Evolutionary conservation across 129 eudicot genomes (phyloP).

Genomic region (Tagetes patula): DNA sequence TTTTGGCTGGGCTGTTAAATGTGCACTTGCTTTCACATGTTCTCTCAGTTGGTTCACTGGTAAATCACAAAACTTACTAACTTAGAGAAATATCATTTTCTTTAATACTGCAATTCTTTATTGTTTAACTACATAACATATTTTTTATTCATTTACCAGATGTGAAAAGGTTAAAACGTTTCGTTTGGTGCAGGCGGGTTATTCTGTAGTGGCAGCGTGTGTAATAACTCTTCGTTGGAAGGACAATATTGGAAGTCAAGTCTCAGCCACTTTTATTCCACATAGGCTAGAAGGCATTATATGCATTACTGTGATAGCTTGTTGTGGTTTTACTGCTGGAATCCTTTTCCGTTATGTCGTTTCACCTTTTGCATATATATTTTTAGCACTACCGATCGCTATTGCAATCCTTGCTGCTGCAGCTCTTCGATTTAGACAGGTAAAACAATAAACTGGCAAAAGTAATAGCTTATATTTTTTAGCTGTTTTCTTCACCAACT

Average conservation of each 20-base stretch:
- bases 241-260: slow-evolving; percentile 46
- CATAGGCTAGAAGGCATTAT: slow-evolving; percentile 65
- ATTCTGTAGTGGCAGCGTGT: slow-evolving; percentile 97
- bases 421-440: slow-evolving; percentile 75
- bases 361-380: slow-evolving; percentile 42
- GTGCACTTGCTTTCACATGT: slow-evolving; percentile 94
- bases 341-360: slow-evolving; percentile 62
- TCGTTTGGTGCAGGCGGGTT: slow-evolving; percentile 77
- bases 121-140: background rate
- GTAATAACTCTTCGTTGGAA: slow-evolving; percentile 79
- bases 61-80: slow-evolving; percentile 25
- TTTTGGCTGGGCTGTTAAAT: slow-evolving; percentile 77
- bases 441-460: slow-evolving; percentile 23
- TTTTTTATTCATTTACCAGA: background rate
- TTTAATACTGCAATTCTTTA: background rate
- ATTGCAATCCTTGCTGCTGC: slow-evolving; percentile 51
- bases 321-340: slow-evolving; percentile 80
- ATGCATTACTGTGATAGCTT: slow-evolving; percentile 58
- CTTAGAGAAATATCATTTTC: background rate
- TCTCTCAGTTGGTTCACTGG: slow-evolving; percentile 96
- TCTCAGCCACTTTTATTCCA: slow-evolving; percentile 38
- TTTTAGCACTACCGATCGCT: slow-evolving; percentile 43
- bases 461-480: background rate
- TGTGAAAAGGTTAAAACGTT: slow-evolving; percentile 6
- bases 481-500: slow-evolving; percentile 13